Evolutionary conservation across 495 filamentous ascomycete genomes (phyloP).

Genomic region (Lasiosphaeria hispida): DNA sequence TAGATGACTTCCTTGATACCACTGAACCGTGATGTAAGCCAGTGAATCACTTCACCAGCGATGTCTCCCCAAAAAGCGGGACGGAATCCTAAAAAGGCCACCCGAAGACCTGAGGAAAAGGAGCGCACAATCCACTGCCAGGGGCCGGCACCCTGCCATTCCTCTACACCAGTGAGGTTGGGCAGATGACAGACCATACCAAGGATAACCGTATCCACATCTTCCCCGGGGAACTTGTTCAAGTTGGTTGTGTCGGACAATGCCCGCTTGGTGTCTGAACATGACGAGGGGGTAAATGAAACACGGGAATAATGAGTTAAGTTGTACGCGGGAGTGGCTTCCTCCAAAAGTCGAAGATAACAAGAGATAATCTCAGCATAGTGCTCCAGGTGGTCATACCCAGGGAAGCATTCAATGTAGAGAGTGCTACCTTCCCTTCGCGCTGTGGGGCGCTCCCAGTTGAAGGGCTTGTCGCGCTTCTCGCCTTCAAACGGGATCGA

Average conservation of each 20-base stretch:
- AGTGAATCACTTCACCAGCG: slow-evolving; percentile 8
- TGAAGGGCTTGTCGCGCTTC: slow-evolving; percentile 19
- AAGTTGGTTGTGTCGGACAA: slow-evolving; percentile 5
- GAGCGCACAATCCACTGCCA: slow-evolving; percentile 6
- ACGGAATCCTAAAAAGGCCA: slow-evolving; percentile 8
- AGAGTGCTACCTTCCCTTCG: not conserved
- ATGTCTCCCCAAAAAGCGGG: slow-evolving; percentile 13
- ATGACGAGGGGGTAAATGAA: slow-evolving; percentile 7
- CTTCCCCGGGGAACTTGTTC: not conserved
- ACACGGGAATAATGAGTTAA: slow-evolving; percentile 5
- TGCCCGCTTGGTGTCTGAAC: slow-evolving; percentile 5
- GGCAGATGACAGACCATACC: slow-evolving; percentile 5
- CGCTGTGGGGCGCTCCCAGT: slow-evolving; percentile 13
- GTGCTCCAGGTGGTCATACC: slow-evolving; percentile 12
- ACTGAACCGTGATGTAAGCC: not conserved
- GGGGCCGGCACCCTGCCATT: slow-evolving; percentile 8
- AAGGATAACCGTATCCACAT: slow-evolving; percentile 10
- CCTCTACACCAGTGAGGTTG: not conserved
- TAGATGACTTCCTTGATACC: slow-evolving; percentile 10
- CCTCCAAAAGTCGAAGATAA: slow-evolving; percentile 6
- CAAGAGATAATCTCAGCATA: slow-evolving; percentile 14
- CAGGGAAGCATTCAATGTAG: slow-evolving; percentile 13
- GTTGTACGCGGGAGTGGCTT: not conserved
- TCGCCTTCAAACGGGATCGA: slow-evolving; percentile 11
- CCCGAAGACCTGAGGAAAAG: not conserved